Conservation (phyloP, 2,329 filamentous ascomycete genomes). For the Diaporthe sp. region DNA sequence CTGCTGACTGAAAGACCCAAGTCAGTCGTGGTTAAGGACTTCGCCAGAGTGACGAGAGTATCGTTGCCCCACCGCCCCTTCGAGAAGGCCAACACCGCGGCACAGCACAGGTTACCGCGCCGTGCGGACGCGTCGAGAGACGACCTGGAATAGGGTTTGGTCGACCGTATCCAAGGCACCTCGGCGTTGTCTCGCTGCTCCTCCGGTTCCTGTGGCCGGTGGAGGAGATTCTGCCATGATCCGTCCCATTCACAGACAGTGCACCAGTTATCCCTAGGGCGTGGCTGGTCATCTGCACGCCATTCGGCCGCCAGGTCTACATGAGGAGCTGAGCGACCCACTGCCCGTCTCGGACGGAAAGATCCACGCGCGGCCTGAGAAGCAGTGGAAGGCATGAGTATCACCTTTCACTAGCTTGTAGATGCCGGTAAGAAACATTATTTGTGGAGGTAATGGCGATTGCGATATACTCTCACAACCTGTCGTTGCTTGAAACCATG, state of each 20-base stretch:
- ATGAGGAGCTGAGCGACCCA: no score
- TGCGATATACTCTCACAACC: no score
- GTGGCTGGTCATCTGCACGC: no score
- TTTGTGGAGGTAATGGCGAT: no score
- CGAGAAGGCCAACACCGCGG: neutral
- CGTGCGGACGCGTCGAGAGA: neutral
- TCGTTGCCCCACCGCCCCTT: neutral
- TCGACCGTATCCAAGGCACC: neutral
- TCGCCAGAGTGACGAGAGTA: no score
- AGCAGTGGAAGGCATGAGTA: no score
- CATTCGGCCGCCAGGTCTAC: no score
- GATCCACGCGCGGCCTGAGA: no score
- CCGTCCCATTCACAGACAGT: neutral
- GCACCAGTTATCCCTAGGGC: neutral
- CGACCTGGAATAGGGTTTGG: neutral
- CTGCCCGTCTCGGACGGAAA: no score
- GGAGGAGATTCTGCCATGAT: neutral
- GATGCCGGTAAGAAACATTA: no score
- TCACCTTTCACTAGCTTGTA: no score
- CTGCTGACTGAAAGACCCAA: neutral
- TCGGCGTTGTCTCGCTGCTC: neutral
- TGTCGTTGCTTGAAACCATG: no score
- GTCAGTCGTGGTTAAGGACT: neutral
- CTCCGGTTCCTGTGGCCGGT: neutral
- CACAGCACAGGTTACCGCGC: neutral